Percentiles rank a stretch among this genome's conserved stretches.
phyloP scores from a whole-genome alignment of 169 alveolate species.

The Plasmodium vivax region DNA sequence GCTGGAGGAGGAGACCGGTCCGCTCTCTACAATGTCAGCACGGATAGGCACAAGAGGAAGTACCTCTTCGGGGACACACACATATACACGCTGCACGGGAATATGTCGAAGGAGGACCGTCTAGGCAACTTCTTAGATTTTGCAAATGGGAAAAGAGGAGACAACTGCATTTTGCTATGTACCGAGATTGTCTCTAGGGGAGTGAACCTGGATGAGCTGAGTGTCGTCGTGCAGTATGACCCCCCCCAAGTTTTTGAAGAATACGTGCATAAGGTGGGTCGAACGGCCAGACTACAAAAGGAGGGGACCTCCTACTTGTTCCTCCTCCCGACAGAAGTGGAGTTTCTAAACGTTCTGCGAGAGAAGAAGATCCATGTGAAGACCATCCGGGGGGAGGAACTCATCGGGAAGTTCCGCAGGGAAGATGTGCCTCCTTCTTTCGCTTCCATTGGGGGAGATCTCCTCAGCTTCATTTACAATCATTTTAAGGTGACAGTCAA shows the following conservation, averaged over 20 bases:
- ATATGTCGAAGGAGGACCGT: slow-evolving; percentile 80
- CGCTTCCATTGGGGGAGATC: slow-evolving; percentile 32
- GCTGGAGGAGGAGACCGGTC: not conserved
- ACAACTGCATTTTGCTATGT: slow-evolving; percentile 85
- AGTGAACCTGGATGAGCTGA: slow-evolving; percentile 92
- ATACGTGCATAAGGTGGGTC: slow-evolving; percentile 95
- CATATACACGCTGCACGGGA: slow-evolving; percentile 82
- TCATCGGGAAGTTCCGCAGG: slow-evolving; percentile 5
- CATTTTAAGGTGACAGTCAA: slow-evolving; percentile 33
- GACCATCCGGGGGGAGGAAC: not conserved
- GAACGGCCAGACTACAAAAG: slow-evolving; percentile 93
- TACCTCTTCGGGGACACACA: slow-evolving; percentile 24
- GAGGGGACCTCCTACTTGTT: slow-evolving; percentile 80
- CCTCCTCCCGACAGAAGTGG: slow-evolving; percentile 75
- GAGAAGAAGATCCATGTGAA: slow-evolving; percentile 24
- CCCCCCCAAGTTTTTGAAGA: slow-evolving; percentile 94
- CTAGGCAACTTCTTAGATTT: slow-evolving; percentile 76
- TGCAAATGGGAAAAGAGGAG: slow-evolving; percentile 39
- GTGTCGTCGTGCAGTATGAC: slow-evolving; percentile 92
- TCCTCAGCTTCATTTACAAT: slow-evolving; percentile 22
- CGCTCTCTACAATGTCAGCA: not conserved
- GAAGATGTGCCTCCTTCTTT: slow-evolving; percentile 8
- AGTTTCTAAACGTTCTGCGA: slow-evolving; percentile 4
- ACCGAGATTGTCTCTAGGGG: slow-evolving; percentile 97
- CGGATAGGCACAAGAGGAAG: slow-evolving; percentile 33